These are phyloP conservation scores for Leccinum boreale DNA, from an alignment of 768 basidiomycete genomes.

Conservation along the genomic window DNA sequence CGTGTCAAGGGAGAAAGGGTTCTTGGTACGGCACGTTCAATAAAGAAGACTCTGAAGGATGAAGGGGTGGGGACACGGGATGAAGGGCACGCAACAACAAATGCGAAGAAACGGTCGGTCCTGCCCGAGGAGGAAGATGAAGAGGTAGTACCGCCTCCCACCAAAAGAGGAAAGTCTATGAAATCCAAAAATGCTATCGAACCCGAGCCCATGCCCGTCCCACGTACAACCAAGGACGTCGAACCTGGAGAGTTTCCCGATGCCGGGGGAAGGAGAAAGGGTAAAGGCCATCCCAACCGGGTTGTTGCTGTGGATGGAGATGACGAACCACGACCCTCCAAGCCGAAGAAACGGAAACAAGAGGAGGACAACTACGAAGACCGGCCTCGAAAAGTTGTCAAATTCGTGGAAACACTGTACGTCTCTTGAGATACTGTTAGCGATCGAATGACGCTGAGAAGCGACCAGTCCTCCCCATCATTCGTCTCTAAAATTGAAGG, in stretches of 20 bases:
- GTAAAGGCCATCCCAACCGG: not conserved
- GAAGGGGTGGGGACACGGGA: not conserved
- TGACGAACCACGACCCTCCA: slow-evolving; percentile 1
- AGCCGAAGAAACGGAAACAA: slow-evolving; percentile 19
- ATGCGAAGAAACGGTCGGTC: slow-evolving; percentile 4
- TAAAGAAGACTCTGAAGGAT: not conserved
- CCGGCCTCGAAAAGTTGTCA: slow-evolving; percentile 21
- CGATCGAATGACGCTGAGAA: not conserved
- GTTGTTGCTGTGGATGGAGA: not conserved
- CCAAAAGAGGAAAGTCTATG: slow-evolving; percentile 17
- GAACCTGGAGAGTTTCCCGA: not conserved
- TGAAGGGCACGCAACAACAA: not conserved
- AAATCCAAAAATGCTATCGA: not conserved
- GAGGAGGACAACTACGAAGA: slow-evolving; percentile 21
- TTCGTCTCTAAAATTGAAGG: slow-evolving; percentile 34
- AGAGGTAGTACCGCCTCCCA: not conserved
- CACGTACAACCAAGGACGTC: not conserved
- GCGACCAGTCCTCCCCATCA: slow-evolving; percentile 5
- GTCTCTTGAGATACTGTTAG: not conserved
- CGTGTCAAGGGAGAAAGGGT: not conserved
- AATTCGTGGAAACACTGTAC: slow-evolving; percentile 14
- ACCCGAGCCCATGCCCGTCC: not conserved
- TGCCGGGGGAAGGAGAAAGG: not conserved
- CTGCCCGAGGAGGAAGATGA: slow-evolving; percentile 1
- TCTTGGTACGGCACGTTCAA: not conserved